Percentiles rank a stretch among this genome's conserved stretches.
phyloP scores from a whole-genome alignment of 257 asterid species.

The Salvia splendens region DNA sequence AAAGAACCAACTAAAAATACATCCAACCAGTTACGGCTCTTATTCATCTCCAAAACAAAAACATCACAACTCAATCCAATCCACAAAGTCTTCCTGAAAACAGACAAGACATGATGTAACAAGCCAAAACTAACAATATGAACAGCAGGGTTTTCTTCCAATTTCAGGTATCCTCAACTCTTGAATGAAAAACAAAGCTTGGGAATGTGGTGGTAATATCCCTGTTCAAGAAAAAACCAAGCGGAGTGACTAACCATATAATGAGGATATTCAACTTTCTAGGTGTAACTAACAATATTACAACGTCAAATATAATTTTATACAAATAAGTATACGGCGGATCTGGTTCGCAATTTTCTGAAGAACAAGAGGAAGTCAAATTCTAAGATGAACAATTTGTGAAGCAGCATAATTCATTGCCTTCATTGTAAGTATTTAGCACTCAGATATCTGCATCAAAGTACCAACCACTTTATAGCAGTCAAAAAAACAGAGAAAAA shows the following conservation, averaged over 20 bases:
- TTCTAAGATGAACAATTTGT: background rate
- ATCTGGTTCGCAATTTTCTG: background rate
- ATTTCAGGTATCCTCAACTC: constrained; percentile 82
- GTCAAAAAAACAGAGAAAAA: too few relatives aligned
- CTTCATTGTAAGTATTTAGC: too few relatives aligned
- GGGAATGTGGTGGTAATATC: constrained; percentile 76
- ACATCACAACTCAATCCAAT: constrained; percentile 18
- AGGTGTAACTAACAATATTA: background rate
- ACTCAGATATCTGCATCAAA: too few relatives aligned
- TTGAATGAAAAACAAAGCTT: constrained; percentile 90
- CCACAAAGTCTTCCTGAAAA: constrained; percentile 14
- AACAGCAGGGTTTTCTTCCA: constrained; percentile 18
- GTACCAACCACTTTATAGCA: too few relatives aligned
- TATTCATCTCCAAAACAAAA: constrained; percentile 27
- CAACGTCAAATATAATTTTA: background rate
- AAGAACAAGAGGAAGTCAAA: background rate
- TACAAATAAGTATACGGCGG: background rate
- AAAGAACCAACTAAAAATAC: background rate
- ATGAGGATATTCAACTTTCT: background rate
- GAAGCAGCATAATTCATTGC: too few relatives aligned
- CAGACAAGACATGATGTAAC: constrained; percentile 10
- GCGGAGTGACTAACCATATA: background rate
- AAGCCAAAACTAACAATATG: constrained; percentile 30
- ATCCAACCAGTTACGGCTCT: constrained; percentile 1
- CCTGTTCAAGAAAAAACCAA: constrained; percentile 30